Base-by-base conservation (phyloP, 2,329 filamentous ascomycete species). In the Botrytis squamosa region DNA sequence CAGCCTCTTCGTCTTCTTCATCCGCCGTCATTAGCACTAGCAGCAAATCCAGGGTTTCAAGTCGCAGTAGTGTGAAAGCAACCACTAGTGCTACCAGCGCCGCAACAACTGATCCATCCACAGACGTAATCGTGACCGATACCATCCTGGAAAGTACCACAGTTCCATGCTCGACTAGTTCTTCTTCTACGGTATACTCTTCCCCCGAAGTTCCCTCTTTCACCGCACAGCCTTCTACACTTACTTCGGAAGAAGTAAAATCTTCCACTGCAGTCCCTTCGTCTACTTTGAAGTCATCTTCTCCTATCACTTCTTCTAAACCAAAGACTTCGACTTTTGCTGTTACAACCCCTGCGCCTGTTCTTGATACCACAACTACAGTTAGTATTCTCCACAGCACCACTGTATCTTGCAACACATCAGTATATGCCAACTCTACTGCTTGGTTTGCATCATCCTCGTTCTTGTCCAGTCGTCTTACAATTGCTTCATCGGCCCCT, bases 351-450 rank as follows among this genome's bases (percentile, higher is more conserved):
- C 38, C 66, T 9, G 66, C 66, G 38, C 66, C 38, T 69, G 38
- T 10, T 57, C 42, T 57, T 12, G 66, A 69, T 18, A 59, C 49
- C 20, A 69, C 49, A 25, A 57, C 36, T 38, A 69, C 66, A 5
- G 25, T 69, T 38, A 55, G 25, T 33, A 57, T 68, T 33, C n/a
- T 57, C 49, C 66, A 57, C 36, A 68, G 49, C 10, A 57, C 66
- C 25, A 69, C 36, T 69, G 66, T 68, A 29, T 55, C 65, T 68
- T 68, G 65, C 36, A 68, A 52, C 29, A 36, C 64, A 25, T 67
- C 64, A 38, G 16, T 55, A 40, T 52, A 55, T 55, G 36, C 44
- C 36, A 67, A 68, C 9, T 68, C 65, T 18, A 68, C 66, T 57
- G 22, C 18, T 33, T 68, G 36, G 66, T 57, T 42, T 29, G 36